Evolutionary conservation across 768 basidiomycete genomes (phyloP), one percentile per base, ranked within the genome.

Genomic region (Rhizopogon rudus): DNA sequence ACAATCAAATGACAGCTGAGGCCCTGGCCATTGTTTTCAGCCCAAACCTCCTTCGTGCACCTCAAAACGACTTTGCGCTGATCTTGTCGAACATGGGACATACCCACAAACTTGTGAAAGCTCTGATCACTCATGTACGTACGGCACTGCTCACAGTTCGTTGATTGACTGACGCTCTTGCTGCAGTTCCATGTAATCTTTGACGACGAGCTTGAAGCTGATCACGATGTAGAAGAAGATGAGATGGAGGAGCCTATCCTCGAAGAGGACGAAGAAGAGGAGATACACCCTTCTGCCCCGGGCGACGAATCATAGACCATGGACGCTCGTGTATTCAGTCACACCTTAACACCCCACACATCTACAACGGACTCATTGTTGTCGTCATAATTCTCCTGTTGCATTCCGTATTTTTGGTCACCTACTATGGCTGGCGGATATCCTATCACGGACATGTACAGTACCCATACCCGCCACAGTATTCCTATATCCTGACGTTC

Each of bases 1-100:
- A 84, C 48, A 94, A 93, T 62, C 91, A 93, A 57, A 94, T 94
- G 92, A 90, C 88, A 2, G 84, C 89, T 1, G 86, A 92, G 60
- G 84, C 87, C 6, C 76, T 94, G 3, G 86, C 92, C 0, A 91
- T 92, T 51, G 90, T 93, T 16, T 92, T 93, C 69, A 88, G 88
- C 57, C 90, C 88, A 6, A 91, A 90, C 64, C 69, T 92, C 45
- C 66, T 91, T 51, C 83, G 89, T 17, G 85, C 88, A 3, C 88
- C 87, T 2, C 83, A 87, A 64, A 88, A 88, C 57, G 86, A 90
- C 65, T 87, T 91, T 69, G 82, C 79, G 10, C 77, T 87, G 69
- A 87, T 91, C 61, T 76, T 91, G 57, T 80, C 85, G 53, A 91
- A 91, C 61, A 91, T 93, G 89, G 83, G 83, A 14, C 74, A 83